Percentiles rank a stretch among this genome's conserved stretches.
phyloP scores from a whole-genome alignment of 768 basidiomycete genomes.

The Collybia mongolica region DNA sequence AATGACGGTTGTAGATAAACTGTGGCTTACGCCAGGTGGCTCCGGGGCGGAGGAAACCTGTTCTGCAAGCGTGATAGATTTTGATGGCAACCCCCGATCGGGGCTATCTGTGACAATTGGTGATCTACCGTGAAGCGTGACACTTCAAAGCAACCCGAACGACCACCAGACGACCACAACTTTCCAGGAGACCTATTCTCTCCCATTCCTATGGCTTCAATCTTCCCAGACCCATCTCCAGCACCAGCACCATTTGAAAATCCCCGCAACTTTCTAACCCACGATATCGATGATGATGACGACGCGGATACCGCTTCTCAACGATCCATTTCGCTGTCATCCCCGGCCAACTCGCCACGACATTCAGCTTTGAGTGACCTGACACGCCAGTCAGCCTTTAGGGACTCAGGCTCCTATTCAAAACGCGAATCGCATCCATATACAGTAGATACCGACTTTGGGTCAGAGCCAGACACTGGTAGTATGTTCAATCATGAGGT shows the following conservation, averaged over 20 bases:
- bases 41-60: conserved; percentile 10
- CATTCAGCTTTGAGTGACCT: conserved; percentile 27
- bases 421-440: conserved; percentile 44
- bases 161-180: not conserved
- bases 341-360: conserved; percentile 55
- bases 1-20: too few relatives aligned
- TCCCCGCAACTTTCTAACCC: conserved; percentile 26
- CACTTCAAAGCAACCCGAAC: not conserved
- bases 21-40: conserved; percentile 4
- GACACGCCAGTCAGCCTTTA: conserved; percentile 11
- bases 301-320: conserved; percentile 81
- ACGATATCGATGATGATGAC: conserved; percentile 40
- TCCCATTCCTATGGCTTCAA: conserved; percentile 19
- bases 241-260: conserved; percentile 24
- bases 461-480: conserved; percentile 51
- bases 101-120: not conserved
- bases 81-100: conserved; percentile 7
- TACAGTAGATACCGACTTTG: conserved; percentile 53
- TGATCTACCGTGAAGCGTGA: not conserved
- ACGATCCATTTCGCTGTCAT: conserved; percentile 73
- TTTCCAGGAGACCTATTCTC: not conserved
- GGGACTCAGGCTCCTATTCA: conserved; percentile 25
- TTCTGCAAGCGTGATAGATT: not conserved
- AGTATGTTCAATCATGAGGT: conserved; percentile 46
- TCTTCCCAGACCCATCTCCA: conserved; percentile 32